Conservation (phyloP, 1,139 yeast genomes). For the Saccharomyces hybrid region DNA sequence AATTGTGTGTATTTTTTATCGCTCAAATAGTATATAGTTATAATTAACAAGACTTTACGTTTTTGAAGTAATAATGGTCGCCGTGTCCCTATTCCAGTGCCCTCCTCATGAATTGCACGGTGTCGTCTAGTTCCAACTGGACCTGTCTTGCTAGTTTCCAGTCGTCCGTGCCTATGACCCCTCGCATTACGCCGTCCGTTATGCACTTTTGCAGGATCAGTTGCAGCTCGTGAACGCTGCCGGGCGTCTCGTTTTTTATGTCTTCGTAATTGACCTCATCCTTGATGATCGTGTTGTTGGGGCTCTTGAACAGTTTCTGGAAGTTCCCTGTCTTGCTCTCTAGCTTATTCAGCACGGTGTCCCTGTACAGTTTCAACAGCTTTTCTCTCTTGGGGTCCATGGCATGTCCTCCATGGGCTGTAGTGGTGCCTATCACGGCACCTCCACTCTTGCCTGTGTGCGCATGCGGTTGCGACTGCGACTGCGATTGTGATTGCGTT, state of each 20-base stretch:
- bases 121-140: slow-evolving; percentile 29
- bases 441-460: slow-evolving; percentile 3
- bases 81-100: slow-evolving; percentile 23
- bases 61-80: background rate
- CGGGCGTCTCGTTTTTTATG: slow-evolving; percentile 24
- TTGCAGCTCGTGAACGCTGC: slow-evolving; percentile 29
- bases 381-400: slow-evolving; percentile 26
- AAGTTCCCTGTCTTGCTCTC: slow-evolving; percentile 17
- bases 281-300: slow-evolving; percentile 12
- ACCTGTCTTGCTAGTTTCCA: slow-evolving; percentile 26
- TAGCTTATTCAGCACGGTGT: slow-evolving; percentile 29
- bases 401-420: background rate
- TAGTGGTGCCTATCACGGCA: slow-evolving; percentile 1
- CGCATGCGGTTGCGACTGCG: background rate
- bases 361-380: slow-evolving; percentile 26
- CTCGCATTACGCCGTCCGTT: slow-evolving; percentile 26
- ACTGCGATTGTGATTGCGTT: slow-evolving; percentile 2
- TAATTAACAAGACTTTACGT: background rate
- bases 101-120: slow-evolving; percentile 31
- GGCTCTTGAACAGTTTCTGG: slow-evolving; percentile 12
- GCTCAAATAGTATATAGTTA: background rate
- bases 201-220: slow-evolving; percentile 26
- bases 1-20: slow-evolving; percentile 3
- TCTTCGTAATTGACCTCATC: slow-evolving; percentile 20
- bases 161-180: slow-evolving; percentile 17